Conservation (phyloP, 108 stramenopile genomes). For the Cyclotella cryptica region DNA sequence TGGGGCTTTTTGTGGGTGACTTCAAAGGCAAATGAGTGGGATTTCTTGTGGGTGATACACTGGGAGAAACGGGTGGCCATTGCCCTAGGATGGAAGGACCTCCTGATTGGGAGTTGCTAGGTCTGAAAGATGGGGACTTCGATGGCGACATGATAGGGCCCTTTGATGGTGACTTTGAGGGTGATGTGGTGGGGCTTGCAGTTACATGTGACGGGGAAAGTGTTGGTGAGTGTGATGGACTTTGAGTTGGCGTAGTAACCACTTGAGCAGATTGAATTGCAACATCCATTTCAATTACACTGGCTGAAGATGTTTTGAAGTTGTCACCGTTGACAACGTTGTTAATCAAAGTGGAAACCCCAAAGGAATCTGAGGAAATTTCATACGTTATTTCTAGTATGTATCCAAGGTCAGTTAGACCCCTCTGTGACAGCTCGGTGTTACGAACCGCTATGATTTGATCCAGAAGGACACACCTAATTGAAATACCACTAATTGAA, state of each 20-base stretch:
- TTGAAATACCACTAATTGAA: background rate
- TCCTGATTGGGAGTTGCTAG: too few species aligned
- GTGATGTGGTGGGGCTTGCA: background rate
- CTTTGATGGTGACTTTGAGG: background rate
- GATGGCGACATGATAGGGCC: background rate
- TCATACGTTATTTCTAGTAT: slow-evolving; percentile 5
- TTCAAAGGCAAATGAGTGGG: too few species aligned
- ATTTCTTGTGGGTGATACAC: too few species aligned
- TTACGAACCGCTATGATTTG: slow-evolving; percentile 13
- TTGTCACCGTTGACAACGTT: background rate
- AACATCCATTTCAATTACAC: background rate
- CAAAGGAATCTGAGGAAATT: slow-evolving; percentile 7
- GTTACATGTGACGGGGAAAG: background rate
- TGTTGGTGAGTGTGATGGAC: background rate
- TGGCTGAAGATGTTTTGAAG: slow-evolving; percentile 6
- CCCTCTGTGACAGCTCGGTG: background rate
- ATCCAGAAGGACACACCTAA: slow-evolving; percentile 18
- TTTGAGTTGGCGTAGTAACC: background rate
- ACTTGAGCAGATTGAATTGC: background rate
- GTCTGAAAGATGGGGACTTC: too few species aligned
- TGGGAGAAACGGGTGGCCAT: too few species aligned
- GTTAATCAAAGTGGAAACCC: background rate
- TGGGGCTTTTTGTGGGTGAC: too few species aligned
- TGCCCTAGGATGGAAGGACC: too few species aligned
- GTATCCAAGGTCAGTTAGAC: slow-evolving; percentile 5